Conservation (phyloP, 2,329 filamentous ascomycete species). For the Stagonosporopsis tanaceti region DNA sequence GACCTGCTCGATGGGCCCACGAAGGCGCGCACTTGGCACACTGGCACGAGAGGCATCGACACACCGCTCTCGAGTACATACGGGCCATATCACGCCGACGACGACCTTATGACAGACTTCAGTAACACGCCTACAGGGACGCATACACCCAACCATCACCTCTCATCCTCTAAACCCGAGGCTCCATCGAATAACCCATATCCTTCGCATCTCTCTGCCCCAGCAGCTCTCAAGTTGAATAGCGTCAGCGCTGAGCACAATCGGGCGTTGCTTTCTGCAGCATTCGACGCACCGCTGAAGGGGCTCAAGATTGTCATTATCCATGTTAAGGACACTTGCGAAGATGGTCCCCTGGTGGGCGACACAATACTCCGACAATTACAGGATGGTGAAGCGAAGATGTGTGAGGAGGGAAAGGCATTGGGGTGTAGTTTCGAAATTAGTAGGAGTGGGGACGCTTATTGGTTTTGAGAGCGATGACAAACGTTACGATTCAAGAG, state of each 20-base stretch:
- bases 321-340: conserved; percentile 87
- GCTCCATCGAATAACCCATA: conserved; percentile 3
- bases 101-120: conserved; percentile 41
- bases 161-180: neutral
- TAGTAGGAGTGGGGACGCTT: conserved; percentile 69
- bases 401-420: conserved; percentile 59
- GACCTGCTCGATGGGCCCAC: conserved; percentile 33
- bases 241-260: conserved; percentile 36
- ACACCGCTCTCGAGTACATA: conserved; percentile 19
- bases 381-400: conserved; percentile 63
- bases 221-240: conserved; percentile 35
- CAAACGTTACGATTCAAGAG: neutral
- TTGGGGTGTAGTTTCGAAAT: conserved; percentile 84
- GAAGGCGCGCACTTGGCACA: conserved; percentile 23
- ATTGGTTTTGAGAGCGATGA: conserved; percentile 52
- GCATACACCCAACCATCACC: conserved; percentile 28
- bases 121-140: conserved; percentile 25
- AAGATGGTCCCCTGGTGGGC: conserved; percentile 70
- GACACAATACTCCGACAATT: conserved; percentile 77
- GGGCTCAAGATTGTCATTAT: conserved; percentile 87
- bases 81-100: conserved; percentile 24
- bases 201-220: conserved; percentile 31
- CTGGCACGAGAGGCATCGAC: conserved; percentile 25
- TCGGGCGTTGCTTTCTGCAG: conserved; percentile 37
- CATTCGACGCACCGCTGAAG: conserved; percentile 61